Evolutionary conservation across 2,329 filamentous ascomycete species (phyloP), one percentile per base, ranked within the genome.

Genomic region (Lecanosticta acicola): DNA sequence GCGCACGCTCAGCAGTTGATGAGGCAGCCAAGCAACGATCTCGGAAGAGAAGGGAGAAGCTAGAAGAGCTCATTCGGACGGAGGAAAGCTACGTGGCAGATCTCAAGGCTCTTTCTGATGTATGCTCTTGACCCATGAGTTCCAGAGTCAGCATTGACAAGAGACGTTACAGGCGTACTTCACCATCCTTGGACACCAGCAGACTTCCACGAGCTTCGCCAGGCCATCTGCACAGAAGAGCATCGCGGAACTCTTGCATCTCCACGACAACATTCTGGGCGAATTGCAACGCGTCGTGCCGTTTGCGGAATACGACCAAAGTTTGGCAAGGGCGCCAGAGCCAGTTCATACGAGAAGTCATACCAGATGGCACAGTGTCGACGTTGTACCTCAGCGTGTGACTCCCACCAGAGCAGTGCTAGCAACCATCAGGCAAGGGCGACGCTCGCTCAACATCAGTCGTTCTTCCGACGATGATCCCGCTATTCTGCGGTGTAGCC

Each of bases 41-140:
- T 1, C 67, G 85, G 16, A 85, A 89, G 59, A 80, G 93, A 50
- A 80, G 87, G 11, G 81, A 83, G 51, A 81, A 94, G 32, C 68
- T 97, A 29, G 86, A 93, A 61, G 93, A 97, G 68, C 72, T 97
- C 41, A 80, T 96, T 50, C 78, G 71, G 46, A 94, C 90, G 0
- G 93, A 97, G 66, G 85, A 93, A 63, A 81, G 84, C 59, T 97
- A 97, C 63, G 83, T 97, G 57, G 80, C 83, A 13, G 91, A 95
- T 59, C 68, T 97, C 47, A 87, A 87, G 58, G 88, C 93, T 54
- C 72, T 97, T 48, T 84, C 85, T 63, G 89, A 94, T 68, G 90
- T 91, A 70, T 62, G 80, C 19, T 45, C 16, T n/a, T 20, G 16
- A 18, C 35, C 21, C 19, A 11, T 32, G 39, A 2, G 20, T 10